A percentile compares a stretch with the other conserved stretches of the same genome.
phyloP scores from a whole-genome alignment of 345 rosid species.

The Pugionium cornutum region DNA sequence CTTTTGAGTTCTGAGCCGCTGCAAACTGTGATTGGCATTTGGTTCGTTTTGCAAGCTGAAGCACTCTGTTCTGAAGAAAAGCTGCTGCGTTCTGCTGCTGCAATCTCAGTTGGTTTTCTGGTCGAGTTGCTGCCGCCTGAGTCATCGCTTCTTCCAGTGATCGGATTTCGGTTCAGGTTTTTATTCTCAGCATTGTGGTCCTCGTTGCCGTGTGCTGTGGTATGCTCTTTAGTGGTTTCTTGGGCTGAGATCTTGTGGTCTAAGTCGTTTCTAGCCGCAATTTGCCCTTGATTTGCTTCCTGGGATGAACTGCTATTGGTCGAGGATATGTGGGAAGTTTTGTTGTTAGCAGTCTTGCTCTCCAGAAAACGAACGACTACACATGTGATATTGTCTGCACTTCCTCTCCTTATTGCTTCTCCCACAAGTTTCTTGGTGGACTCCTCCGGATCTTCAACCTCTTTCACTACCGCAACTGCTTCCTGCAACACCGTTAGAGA shows the following conservation, averaged over 20 bases:
- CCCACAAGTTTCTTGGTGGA: conserved; percentile 78
- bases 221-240: conserved; percentile 26
- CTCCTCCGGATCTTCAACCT: conserved; percentile 78
- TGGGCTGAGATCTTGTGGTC: conserved; percentile 24
- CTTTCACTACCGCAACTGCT: conserved; percentile 81
- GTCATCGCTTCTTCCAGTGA: conserved; percentile 6
- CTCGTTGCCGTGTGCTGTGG: background rate
- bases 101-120: background rate
- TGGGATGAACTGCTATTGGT: conserved; percentile 17
- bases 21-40: conserved; percentile 6
- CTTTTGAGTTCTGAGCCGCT: conserved; percentile 25
- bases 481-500: conserved; percentile 48
- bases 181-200: conserved; percentile 3
- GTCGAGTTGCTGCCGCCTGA: background rate
- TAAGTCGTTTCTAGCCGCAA: background rate
- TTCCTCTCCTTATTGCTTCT: conserved; percentile 86
- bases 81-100: background rate
- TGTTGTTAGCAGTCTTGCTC: conserved; percentile 23
- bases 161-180: conserved; percentile 16
- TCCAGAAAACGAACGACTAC: conserved; percentile 77
- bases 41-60: conserved; percentile 15
- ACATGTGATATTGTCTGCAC: conserved; percentile 95
- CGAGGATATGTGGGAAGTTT: conserved; percentile 15
- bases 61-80: conserved; percentile 14
- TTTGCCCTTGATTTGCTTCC: conserved; percentile 7